These are phyloP conservation scores for Raphanus hybrid DNA, from an alignment of 441 rosid genomes.

Conservation along the genomic window DNA sequence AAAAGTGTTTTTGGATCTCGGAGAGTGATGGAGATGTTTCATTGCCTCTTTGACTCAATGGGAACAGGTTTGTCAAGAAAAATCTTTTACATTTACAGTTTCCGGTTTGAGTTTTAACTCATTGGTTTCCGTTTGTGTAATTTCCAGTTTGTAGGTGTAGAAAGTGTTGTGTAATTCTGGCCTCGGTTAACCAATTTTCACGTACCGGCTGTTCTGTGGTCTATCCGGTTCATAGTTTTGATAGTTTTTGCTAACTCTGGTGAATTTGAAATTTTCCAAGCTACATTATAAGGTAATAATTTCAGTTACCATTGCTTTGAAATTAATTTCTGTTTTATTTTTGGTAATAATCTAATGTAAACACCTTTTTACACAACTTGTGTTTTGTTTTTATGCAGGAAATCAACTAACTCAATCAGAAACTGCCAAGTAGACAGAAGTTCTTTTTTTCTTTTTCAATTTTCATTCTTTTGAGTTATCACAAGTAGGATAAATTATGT, in stretches of 20 bases:
- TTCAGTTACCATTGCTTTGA: constrained; percentile 16
- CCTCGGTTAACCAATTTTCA: constrained; percentile 48
- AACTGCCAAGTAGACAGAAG: constrained; percentile 51
- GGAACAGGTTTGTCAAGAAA: constrained; percentile 53
- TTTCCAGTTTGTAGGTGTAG: constrained; percentile 57
- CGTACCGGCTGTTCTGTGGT: background rate
- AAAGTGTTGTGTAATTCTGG: constrained; percentile 41
- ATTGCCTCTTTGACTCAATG: constrained; percentile 53
- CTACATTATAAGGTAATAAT: constrained; percentile 48
- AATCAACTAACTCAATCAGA: constrained; percentile 45
- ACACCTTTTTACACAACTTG: constrained; percentile 1
- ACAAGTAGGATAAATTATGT: constrained; percentile 1
- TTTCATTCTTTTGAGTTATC: too few relatives aligned
- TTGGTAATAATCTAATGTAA: background rate
- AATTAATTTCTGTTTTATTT: constrained; percentile 11
- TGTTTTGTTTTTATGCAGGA: constrained; percentile 42
- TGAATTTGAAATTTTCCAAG: constrained; percentile 26
- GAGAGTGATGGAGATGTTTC: constrained; percentile 66
- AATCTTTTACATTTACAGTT: too few relatives aligned
- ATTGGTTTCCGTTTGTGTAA: constrained; percentile 27
- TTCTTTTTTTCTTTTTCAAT: too few relatives aligned
- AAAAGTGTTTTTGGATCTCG: constrained; percentile 52
- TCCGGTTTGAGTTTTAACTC: background rate
- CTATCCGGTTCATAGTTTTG: constrained; percentile 28
- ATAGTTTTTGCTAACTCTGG: constrained; percentile 22